A percentile compares a stretch with the other conserved stretches of the same genome.
These are phyloP conservation scores for Scedosporium boydii DNA, from an alignment of 2,329 filamentous ascomycete species.

Conservation along the genomic window DNA sequence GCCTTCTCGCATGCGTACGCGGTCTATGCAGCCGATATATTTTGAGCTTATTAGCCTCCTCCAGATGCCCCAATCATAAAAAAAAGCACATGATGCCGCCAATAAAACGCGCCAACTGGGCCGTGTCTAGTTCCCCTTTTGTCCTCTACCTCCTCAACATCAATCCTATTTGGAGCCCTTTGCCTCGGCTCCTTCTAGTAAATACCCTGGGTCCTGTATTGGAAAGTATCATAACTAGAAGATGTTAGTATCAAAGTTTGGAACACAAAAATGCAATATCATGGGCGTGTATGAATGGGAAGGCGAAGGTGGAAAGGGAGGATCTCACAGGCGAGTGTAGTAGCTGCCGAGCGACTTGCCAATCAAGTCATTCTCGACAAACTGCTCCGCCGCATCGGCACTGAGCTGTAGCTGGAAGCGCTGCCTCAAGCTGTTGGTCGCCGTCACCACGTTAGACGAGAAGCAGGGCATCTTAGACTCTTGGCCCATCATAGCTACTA, in stretches of 20 bases:
- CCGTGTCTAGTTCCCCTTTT: too few relatives aligned
- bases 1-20: too few relatives aligned
- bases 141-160: too few relatives aligned
- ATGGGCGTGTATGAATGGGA: slow-evolving; percentile 10
- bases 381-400: slow-evolving; percentile 70
- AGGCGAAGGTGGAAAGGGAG: background rate
- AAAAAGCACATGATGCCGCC: too few relatives aligned
- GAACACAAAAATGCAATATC: background rate
- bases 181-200: slow-evolving; percentile 38
- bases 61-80: too few relatives aligned
- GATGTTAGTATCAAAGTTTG: slow-evolving; percentile 58
- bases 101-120: too few relatives aligned
- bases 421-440: slow-evolving; percentile 59
- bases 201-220: slow-evolving; percentile 81
- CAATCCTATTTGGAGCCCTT: too few relatives aligned
- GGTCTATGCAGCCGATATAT: too few relatives aligned
- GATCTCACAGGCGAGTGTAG: slow-evolving; percentile 68
- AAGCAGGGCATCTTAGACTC: slow-evolving; percentile 82
- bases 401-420: slow-evolving; percentile 76
- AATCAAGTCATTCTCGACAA: slow-evolving; percentile 71
- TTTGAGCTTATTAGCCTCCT: too few relatives aligned
- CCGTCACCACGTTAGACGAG: slow-evolving; percentile 61
- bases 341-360: slow-evolving; percentile 78
- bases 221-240: slow-evolving; percentile 69
- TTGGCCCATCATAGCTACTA: slow-evolving; percentile 76